Evolutionary conservation across 371 early-diverging fungal species (phyloP), one percentile per base, ranked within the genome.

Genomic region (Dinochytrium kinnereticum): DNA sequence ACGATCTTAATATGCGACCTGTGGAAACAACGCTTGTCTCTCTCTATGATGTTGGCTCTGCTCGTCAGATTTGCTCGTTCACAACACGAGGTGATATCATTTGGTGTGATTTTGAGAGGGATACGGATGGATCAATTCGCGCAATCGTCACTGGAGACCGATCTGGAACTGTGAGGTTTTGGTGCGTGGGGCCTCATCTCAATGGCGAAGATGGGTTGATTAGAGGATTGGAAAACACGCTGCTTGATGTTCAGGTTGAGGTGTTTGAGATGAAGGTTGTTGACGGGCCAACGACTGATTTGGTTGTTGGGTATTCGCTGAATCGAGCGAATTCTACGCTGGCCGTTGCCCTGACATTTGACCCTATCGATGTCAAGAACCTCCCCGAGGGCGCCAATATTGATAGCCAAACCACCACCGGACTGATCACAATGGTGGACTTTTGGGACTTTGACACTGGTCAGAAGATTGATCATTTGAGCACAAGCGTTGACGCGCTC

Each of bases 371-470:
- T 34, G 3, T 61, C 24, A 61, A 61, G 36, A 34, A 31, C 7
- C 13, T 37, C 26, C 37, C 61, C 5, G 36, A 34, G 19, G 26
- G 26, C 19, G 26, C 36, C 7, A 21, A 30, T 7, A 61, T 37
- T 10, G 61, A 34, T 30, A 17, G 36, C 7, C 61, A 61, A 61
- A 61, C 61, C 31, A 21, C 64, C 37, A 49, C 50, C 33, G 50
- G 37, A 64, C 55, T 59, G 5, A 39, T 68, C 38, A 68, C 69
- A 37, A 68, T 19, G 1, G 51, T 73, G 26, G 74, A 73, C 21
- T 51, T 73, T 2, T 73, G 74, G 74, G 59, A 73, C n/a, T 68
- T 68, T 59, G 44, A n/a, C 13, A 73, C 68, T 3, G 40, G 30
- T 1, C 68, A 38, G 21, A 17, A 65, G 33, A 7, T 71, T 24